A percentile compares a stretch with the other conserved stretches of the same genome.
These are phyloP conservation scores for Alternaria longipes DNA, from an alignment of 2,329 filamentous ascomycete genomes.

Conservation along the genomic window DNA sequence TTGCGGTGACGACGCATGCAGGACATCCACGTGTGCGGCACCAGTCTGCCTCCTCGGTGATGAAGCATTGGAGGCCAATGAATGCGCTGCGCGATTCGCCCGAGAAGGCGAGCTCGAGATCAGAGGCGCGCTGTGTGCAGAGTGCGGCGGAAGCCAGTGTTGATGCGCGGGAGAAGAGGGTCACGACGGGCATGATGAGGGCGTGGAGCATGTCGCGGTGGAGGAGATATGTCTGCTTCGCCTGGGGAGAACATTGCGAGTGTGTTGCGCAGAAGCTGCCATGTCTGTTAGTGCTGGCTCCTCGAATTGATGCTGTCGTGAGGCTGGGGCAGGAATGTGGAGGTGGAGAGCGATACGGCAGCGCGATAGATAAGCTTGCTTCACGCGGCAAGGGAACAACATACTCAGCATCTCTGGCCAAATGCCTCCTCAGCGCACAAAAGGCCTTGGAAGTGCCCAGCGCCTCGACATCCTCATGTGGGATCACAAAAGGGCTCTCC, in stretches of 20 bases:
- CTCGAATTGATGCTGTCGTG: not conserved
- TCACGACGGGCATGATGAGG: slow-evolving; percentile 65
- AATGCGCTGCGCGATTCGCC: slow-evolving; percentile 66
- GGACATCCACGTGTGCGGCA: slow-evolving; percentile 66
- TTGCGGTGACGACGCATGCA: slow-evolving; percentile 57
- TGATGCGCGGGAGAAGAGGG: slow-evolving; percentile 65
- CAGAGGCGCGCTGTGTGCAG: slow-evolving; percentile 58
- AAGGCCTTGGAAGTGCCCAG: slow-evolving; percentile 55
- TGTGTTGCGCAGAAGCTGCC: slow-evolving; percentile 55
- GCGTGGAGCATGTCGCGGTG: slow-evolving; percentile 69
- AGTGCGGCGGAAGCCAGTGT: slow-evolving; percentile 61
- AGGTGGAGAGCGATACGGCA: slow-evolving; percentile 5
- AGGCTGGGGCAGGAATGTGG: not conserved
- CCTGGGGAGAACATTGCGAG: slow-evolving; percentile 39
- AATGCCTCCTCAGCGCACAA: slow-evolving; percentile 53
- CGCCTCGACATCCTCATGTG: slow-evolving; percentile 52
- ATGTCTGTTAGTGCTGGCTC: not conserved
- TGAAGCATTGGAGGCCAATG: slow-evolving; percentile 67
- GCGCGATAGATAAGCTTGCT: not conserved
- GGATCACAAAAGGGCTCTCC: slow-evolving; percentile 56
- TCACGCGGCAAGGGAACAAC: slow-evolving; percentile 26
- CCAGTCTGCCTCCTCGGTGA: slow-evolving; percentile 67
- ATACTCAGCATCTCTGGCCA: slow-evolving; percentile 53
- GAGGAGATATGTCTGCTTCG: slow-evolving; percentile 57
- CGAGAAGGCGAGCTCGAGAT: slow-evolving; percentile 66